Evolutionary conservation across 768 basidiomycete genomes (phyloP), one percentile per base, ranked within the genome.

Genomic region (Arthromyces matolae): DNA sequence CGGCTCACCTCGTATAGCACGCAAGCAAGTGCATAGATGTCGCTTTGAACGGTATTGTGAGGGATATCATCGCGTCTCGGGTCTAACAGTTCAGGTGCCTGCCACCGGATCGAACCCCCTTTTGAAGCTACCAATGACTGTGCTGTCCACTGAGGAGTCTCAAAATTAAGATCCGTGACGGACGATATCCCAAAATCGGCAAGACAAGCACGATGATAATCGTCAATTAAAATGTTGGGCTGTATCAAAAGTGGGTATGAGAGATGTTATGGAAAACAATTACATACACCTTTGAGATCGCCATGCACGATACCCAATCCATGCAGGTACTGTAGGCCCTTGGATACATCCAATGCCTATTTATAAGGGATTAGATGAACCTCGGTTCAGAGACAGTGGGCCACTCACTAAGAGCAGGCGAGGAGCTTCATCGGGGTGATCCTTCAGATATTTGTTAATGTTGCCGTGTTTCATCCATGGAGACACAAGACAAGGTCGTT

Each of bases 401-500:
- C n/a, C n/a, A 45, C 45, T 2, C 13, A 38, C 45, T n/a, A 47
- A 23, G 31, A 13, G 41, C 14, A 42, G 14, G n/a, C 51, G 51
- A 27, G 45, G n/a, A 20, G 33, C 45, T n/a, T n/a, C n/a, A 1
- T 27, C 19, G 3, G 37, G 41, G 1, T 34, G 23, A 6, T 13
- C n/a, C 16, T 36, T 25, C 22, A 55, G 19, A 20, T 43, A 49
- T 2, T 14, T 13, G 16, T 19, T 8, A 8, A 55, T n/a, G 29
- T 52, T 14, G 5, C 51, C 51, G 19, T 28, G 29, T 7, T 49
- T 43, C 44, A 51, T 55, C 51, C 42, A 59, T 2, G 58, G 51
- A 9, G 53, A 57, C 1, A 52, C 50, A 8, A 40, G n/a, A 50
- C 47, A 45, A 14, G 53, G 19, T 24, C 38, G 49, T 35, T 47